Evolutionary conservation across 1,139 yeast genomes (phyloP).

Genomic region (Candida tetrigidarum): DNA sequence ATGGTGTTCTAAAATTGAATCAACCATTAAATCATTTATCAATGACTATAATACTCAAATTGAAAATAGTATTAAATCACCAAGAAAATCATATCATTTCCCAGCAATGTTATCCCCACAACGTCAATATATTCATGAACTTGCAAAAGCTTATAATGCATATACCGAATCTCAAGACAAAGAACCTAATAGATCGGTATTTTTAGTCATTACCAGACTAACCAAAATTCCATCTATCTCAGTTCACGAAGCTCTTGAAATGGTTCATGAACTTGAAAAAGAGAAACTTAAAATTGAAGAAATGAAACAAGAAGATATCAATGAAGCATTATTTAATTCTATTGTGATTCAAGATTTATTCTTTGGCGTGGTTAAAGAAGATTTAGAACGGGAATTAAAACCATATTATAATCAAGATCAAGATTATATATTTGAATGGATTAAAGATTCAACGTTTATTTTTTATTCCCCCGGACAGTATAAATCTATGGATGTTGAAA

Average conservation of each 20-base stretch:
- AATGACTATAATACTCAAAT: constrained; percentile 27
- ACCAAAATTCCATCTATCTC: constrained; percentile 34
- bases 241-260: constrained; percentile 30
- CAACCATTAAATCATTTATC: constrained; percentile 52
- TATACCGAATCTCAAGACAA: constrained; percentile 78
- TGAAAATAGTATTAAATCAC: constrained; percentile 18
- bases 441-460: constrained; percentile 47
- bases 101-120: constrained; percentile 75
- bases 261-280: constrained; percentile 34
- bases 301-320: constrained; percentile 25
- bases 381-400: constrained; percentile 29
- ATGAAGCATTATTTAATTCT: constrained; percentile 48
- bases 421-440: constrained; percentile 39
- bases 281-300: constrained; percentile 29
- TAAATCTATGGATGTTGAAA: constrained; percentile 27
- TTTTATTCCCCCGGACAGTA: constrained; percentile 36
- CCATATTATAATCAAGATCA: constrained; percentile 18
- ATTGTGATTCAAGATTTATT: constrained; percentile 56
- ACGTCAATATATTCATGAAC: constrained; percentile 69
- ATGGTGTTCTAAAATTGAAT: constrained; percentile 73
- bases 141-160: constrained; percentile 62
- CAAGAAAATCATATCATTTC: constrained; percentile 51
- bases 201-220: constrained; percentile 49
- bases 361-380: constrained; percentile 54
- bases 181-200: constrained; percentile 79